Base-by-base conservation (phyloP, 768 basidiomycete genomes). In the Lentinula boryana region DNA sequence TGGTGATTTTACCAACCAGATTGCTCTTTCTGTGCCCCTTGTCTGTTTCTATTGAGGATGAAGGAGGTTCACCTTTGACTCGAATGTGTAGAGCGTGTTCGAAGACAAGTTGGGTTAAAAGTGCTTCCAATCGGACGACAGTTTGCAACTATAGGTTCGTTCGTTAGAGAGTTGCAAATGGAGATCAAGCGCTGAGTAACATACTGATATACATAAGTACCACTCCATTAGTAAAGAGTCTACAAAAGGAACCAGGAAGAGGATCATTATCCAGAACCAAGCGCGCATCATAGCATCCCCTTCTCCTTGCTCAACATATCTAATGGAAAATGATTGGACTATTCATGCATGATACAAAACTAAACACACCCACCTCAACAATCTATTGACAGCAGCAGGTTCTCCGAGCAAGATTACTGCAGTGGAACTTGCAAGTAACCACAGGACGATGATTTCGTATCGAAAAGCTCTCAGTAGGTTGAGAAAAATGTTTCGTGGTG, bases 1-100 rank as follows among this genome's bases (percentile, higher is more conserved):
- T 84, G 67, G 82, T 84, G 70, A 86, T 79, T 64, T 78, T 81
- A 9, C 84, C 84, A 32, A 79, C 76, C 13, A 83, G 63, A 60
- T 78, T 77, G 7, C 68, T 70, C 5, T 65, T 13, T 38, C 36
- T 67, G 33, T 71, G 70, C 5, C 44, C 21, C 8, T 41, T 53
- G 15, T 41, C 10, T 15, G 3, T 44, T 12, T 36, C 32, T 54
- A 6, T 4, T 23, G n/a, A n/a, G 13, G 13, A 18, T 2, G 46
- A 49, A 9, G 40, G 41, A 15, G 53, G 6, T 5, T 63, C 58
- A n/a, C 36, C 52, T 31, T 60, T 48, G 41, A 60, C 27, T 3
- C 62, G 73, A 35, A 85, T 77, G 27, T 80, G 73, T 6, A 85
- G 74, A 2, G 62, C 58, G 56, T 64, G 63, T 35, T 64, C 63